These are phyloP conservation scores for Geotrichum australiense DNA, from an alignment of 1,139 yeast genomes.

Conservation along the genomic window DNA sequence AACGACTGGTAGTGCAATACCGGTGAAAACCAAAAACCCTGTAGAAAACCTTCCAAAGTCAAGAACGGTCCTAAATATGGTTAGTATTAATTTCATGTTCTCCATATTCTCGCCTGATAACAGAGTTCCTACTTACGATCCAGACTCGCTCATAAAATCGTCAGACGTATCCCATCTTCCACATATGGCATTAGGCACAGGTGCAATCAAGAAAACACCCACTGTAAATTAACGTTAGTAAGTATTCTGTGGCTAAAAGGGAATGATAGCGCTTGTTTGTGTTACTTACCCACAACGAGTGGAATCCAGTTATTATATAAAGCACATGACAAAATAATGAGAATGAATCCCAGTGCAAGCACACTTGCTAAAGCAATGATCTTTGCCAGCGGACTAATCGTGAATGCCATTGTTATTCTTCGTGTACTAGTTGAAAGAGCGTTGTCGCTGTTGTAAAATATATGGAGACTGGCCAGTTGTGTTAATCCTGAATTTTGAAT, in stretches of 20 bases:
- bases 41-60: conserved; percentile 66
- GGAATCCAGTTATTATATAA: conserved; percentile 76
- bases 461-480: background rate
- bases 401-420: conserved; percentile 9
- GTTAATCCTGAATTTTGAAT: background rate
- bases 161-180: conserved; percentile 37
- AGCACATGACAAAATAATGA: conserved; percentile 72
- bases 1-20: conserved; percentile 59
- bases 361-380: conserved; percentile 69
- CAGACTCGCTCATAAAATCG: conserved; percentile 44
- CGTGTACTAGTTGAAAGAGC: background rate
- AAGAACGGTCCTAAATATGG: conserved; percentile 33
- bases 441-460: background rate
- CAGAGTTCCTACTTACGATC: conserved; percentile 29
- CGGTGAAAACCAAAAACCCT: conserved; percentile 60
- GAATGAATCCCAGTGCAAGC: conserved; percentile 68
- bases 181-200: conserved; percentile 57
- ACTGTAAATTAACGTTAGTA: conserved; percentile 25
- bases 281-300: conserved; percentile 45
- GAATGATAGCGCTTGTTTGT: background rate
- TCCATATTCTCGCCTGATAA: background rate
- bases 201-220: conserved; percentile 50
- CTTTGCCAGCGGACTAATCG: conserved; percentile 56
- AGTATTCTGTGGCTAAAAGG: conserved; percentile 5
- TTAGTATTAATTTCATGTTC: background rate